These are phyloP conservation scores for Cronartium quercuum DNA, from an alignment of 1,284 basidiomycete genomes.

Conservation along the genomic window DNA sequence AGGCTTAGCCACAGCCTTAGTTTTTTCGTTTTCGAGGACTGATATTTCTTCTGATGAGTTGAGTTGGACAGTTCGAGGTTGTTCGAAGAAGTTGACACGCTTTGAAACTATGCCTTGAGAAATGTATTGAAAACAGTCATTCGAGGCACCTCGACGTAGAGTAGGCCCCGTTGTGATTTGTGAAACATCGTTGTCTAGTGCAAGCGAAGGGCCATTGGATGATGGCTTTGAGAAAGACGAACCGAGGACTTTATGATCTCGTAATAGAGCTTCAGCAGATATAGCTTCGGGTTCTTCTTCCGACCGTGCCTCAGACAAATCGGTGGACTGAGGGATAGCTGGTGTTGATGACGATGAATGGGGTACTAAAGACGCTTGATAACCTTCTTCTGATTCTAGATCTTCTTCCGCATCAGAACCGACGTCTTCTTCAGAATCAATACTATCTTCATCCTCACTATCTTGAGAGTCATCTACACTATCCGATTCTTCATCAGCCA, in stretches of 20 bases:
- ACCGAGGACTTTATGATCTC: too few species aligned
- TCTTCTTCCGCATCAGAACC: conserved; percentile 6
- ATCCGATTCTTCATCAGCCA: not conserved
- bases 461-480: not conserved
- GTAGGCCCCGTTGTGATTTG: too few species aligned
- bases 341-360: not conserved
- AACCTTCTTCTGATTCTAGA: not conserved
- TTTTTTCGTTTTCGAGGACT: not conserved
- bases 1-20: not conserved
- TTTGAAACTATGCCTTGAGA: not conserved
- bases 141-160: not conserved
- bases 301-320: too few species aligned
- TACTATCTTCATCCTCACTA: not conserved
- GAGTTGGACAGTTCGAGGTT: not conserved
- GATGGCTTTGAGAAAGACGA: too few species aligned
- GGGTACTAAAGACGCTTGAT: not conserved
- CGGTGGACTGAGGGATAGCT: too few species aligned
- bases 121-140: not conserved
- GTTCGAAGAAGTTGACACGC: not conserved
- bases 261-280: too few species aligned
- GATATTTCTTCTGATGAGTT: not conserved
- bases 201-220: too few species aligned
- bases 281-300: too few species aligned
- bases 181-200: too few species aligned
- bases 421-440: not conserved